Percentiles rank a stretch among this genome's conserved stretches.
These are phyloP conservation scores for Wickerhamiella allomyrinae DNA, from an alignment of 805 yeast genomes.

Conservation along the genomic window DNA sequence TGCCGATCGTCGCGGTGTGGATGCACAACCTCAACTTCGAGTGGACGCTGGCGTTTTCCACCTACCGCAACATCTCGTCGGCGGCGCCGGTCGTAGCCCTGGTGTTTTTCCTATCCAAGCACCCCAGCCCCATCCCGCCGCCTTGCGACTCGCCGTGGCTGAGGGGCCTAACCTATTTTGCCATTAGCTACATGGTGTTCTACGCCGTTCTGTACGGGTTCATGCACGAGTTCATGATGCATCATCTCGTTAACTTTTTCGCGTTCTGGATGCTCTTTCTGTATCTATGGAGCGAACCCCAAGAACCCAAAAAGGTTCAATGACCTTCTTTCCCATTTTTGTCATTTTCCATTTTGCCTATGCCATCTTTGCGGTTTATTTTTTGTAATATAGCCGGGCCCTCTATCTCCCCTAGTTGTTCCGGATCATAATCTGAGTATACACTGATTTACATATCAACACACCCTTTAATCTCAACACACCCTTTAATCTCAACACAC, in stretches of 20 bases:
- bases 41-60: conserved; percentile 73
- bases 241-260: conserved; percentile 49
- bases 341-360: background rate
- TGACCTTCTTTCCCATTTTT: background rate
- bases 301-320: background rate
- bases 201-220: conserved; percentile 63
- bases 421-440: background rate
- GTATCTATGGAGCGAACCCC: background rate
- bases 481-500: no score
- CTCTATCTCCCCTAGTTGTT: no score
- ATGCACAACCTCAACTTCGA: conserved; percentile 56
- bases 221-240: conserved; percentile 67
- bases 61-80: conserved; percentile 65
- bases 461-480: no score
- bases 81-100: conserved; percentile 51
- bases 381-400: background rate
- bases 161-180: conserved; percentile 21
- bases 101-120: conserved; percentile 34
- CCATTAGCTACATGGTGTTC: conserved; percentile 37
- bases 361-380: no score
- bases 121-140: conserved; percentile 29
- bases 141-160: conserved; percentile 12
- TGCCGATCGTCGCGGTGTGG: conserved; percentile 64
- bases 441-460: no score
- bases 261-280: conserved; percentile 11